Evolutionary conservation across 2,329 filamentous ascomycete species (phyloP), one percentile per base, ranked within the genome.

Genomic region (Penicillium sp.): DNA sequence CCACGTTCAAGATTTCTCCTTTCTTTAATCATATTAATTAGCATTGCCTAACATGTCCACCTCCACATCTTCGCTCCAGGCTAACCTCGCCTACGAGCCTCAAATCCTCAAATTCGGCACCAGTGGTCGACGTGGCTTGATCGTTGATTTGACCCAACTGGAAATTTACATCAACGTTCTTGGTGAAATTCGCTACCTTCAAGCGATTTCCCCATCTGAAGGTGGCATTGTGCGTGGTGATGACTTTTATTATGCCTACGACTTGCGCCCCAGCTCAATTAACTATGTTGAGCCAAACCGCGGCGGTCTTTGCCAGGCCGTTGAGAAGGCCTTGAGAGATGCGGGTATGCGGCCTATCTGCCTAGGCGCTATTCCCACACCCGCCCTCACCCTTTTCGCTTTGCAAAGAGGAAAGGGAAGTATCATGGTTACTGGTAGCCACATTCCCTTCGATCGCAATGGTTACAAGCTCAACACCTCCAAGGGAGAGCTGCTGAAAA

Each of bases 371-470:
- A 72, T 72, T 15, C 69, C 69, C 8, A 72, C 69, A 7, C 69
- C 69, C 2, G 69, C 69, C 18, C 57, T 71, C 3, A 69, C 69
- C 1, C 67, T 54, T 47, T 69, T 58, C 49, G 69, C 69, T 22
- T 59, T 72, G 8, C 55, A 61, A 25, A 56, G 66, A 27, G 63
- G 54, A 6, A 72, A 71, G 54, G 69, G 69, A 6, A 70, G 67
- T 53, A 71, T 72, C 31, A 72, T 72, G 69, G 69, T 71, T 27
- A 72, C 69, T 4, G 69, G 69, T 5, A 72, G 69, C 51, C 69
- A 72, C 47, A 72, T 71, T 43, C 69, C 69, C 6, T 72, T 72
- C 45, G 67, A 71, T 51, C 69, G 69, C 22, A 72, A 72, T 55
- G 69, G 69, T 12, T 71, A 72, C 54, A 71, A 72, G 46, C 59